A percentile compares a stretch with the other conserved stretches of the same genome.
phyloP scores from a whole-genome alignment of 2,329 filamentous ascomycete genomes.

The Stachybotrys elegans region DNA sequence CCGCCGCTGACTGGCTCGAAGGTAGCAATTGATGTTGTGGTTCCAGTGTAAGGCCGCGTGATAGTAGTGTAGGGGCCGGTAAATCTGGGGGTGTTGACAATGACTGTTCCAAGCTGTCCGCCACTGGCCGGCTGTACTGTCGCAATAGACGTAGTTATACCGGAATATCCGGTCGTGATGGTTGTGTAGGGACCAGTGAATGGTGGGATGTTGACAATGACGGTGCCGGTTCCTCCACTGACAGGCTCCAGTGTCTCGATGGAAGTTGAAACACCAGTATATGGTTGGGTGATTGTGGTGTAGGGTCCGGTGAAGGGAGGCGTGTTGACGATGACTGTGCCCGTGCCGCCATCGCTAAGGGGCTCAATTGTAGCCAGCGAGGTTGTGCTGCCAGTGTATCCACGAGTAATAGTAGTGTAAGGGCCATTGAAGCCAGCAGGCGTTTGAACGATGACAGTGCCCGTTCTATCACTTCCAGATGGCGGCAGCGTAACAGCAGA shows the following conservation, averaged over 20 bases:
- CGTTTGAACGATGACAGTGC: neutral
- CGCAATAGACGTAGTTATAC: neutral
- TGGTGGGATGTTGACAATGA: constrained; percentile 1
- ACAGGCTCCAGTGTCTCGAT: neutral
- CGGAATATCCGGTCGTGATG: neutral
- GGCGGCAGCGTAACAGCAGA: neutral
- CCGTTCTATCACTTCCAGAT: neutral
- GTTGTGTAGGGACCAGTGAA: neutral
- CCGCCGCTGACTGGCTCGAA: neutral
- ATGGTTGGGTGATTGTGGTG: constrained; percentile 2
- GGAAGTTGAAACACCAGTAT: neutral
- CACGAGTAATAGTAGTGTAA: neutral
- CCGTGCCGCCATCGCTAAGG: neutral
- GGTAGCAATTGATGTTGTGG: neutral
- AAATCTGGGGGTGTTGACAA: neutral
- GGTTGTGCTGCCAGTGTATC: neutral
- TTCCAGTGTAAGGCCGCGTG: neutral
- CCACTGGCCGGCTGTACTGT: neutral
- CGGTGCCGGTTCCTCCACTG: constrained; percentile 1
- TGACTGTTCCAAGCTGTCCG: neutral
- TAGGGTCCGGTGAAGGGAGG: neutral
- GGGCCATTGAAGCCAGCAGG: neutral
- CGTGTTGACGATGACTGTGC: neutral
- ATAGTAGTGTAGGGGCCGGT: neutral
- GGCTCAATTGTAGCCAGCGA: neutral